Evolutionary conservation across 23 red algal genomes (phyloP).

Genomic region (Pyropia yezoensis): DNA sequence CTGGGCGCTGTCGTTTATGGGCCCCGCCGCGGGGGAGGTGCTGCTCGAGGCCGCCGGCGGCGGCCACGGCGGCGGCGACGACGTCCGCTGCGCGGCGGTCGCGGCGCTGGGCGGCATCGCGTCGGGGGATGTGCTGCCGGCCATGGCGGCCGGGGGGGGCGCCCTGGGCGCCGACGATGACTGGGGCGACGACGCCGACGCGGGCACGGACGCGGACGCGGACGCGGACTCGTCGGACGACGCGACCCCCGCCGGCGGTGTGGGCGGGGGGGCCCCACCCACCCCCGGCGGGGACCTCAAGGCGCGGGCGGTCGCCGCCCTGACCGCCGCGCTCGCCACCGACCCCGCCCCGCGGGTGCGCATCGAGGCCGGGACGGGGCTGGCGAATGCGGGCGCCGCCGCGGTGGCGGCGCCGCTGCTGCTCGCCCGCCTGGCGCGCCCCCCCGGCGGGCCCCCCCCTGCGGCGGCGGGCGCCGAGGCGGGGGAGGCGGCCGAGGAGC

Average conservation of each 20-base stretch:
- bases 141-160: slow-evolving; percentile 9
- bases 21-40: slow-evolving; percentile 23
- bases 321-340: slow-evolving; percentile 15
- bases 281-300: slow-evolving; percentile 2
- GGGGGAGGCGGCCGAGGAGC: too few species aligned
- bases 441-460: too few species aligned
- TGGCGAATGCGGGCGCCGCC: slow-evolving; percentile 41
- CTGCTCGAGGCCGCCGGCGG: slow-evolving; percentile 18
- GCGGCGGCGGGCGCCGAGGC: too few species aligned
- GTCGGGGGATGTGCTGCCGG: slow-evolving; percentile 39
- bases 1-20: slow-evolving; percentile 66
- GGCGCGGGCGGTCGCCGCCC: slow-evolving; percentile 21
- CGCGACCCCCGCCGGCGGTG: too few species aligned
- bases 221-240: too few species aligned
- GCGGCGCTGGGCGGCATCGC: slow-evolving; percentile 48
- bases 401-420: background rate
- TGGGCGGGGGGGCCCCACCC: background rate
- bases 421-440: too few species aligned
- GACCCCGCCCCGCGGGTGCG: slow-evolving; percentile 33
- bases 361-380: slow-evolving; percentile 42
- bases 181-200: slow-evolving; percentile 42
- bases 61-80: slow-evolving; percentile 13
- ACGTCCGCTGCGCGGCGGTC: slow-evolving; percentile 46
- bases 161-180: slow-evolving; percentile 36
- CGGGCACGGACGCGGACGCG: slow-evolving; percentile 3